Evolutionary conservation across 1,284 basidiomycete species (phyloP).

Genomic region (Gymnopus androsaceus): DNA sequence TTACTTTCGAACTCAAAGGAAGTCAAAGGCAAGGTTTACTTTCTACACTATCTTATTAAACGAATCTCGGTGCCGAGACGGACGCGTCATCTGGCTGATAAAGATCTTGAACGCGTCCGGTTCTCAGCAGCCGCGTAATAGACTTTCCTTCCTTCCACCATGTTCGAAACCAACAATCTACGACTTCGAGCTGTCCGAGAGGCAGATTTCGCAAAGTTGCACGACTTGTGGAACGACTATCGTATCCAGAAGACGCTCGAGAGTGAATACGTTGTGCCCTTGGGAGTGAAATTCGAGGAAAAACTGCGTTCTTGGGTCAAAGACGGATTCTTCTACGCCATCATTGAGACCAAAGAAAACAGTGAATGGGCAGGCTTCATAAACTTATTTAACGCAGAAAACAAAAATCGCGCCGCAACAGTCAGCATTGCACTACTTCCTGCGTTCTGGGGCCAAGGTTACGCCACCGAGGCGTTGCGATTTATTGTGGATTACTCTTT

Average conservation of each 20-base stretch:
- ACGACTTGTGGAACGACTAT: constrained; percentile 30
- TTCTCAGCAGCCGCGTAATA: too few species aligned
- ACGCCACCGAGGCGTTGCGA: constrained; percentile 33
- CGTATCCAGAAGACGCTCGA: constrained; percentile 34
- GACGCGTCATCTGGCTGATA: too few species aligned
- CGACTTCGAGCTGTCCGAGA: constrained; percentile 18
- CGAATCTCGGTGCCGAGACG: too few species aligned
- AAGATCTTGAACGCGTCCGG: too few species aligned
- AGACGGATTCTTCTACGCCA: constrained; percentile 30
- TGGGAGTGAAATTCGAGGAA: constrained; percentile 26
- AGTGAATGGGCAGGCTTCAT: constrained; percentile 10
- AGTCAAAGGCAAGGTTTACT: too few species aligned
- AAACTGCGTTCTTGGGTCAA: constrained; percentile 28
- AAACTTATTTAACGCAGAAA: background rate
- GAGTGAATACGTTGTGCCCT: constrained; percentile 28
- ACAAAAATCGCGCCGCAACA: constrained; percentile 30
- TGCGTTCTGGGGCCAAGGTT: constrained; percentile 34
- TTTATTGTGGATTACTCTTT: constrained; percentile 37
- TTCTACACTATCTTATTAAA: too few species aligned
- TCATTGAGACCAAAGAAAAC: constrained; percentile 32
- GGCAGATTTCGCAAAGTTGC: constrained; percentile 13
- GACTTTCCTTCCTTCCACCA: constrained; percentile 17
- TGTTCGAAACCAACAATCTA: constrained; percentile 29
- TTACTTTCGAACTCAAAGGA: too few species aligned
- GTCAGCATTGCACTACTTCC: constrained; percentile 33